Conservation (phyloP, 1,284 basidiomycete species). For the Wallemia mellicola region DNA sequence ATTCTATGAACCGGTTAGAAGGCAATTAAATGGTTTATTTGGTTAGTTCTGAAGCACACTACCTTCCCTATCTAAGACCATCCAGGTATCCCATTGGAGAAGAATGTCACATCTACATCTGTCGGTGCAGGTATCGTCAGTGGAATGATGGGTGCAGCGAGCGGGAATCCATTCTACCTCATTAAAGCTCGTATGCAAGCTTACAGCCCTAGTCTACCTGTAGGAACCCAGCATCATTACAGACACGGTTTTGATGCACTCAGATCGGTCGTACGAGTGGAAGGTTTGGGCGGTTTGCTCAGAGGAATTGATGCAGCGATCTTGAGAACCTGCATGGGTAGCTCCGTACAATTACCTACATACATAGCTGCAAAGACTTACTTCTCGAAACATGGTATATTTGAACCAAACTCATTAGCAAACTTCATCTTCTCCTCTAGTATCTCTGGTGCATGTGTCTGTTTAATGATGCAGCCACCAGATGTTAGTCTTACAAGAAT, state of each 20-base stretch:
- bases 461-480: constrained; percentile 6
- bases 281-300: constrained; percentile 47
- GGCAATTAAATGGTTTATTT: constrained; percentile 35
- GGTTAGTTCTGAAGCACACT: constrained; percentile 20
- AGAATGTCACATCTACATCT: constrained; percentile 40
- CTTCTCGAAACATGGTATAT: constrained; percentile 31
- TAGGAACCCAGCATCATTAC: constrained; percentile 79
- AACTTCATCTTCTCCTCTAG: constrained; percentile 67
- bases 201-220: constrained; percentile 72
- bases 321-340: constrained; percentile 75
- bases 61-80: not conserved
- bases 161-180: constrained; percentile 83
- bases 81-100: constrained; percentile 12
- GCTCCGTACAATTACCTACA: constrained; percentile 70
- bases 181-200: constrained; percentile 96
- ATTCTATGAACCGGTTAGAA: constrained; percentile 81
- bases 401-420: constrained; percentile 42
- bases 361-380: constrained; percentile 76
- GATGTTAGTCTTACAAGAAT: constrained; percentile 57
- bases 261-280: constrained; percentile 40
- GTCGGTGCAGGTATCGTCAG: constrained; percentile 59
- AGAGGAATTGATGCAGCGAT: constrained; percentile 83
- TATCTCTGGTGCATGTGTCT: constrained; percentile 66
- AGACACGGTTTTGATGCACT: constrained; percentile 53
- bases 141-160: constrained; percentile 33